Evolutionary conservation across 1,284 basidiomycete genomes (phyloP), one percentile per base, ranked within the genome.

Genomic region (Takashimella tepidaria): DNA sequence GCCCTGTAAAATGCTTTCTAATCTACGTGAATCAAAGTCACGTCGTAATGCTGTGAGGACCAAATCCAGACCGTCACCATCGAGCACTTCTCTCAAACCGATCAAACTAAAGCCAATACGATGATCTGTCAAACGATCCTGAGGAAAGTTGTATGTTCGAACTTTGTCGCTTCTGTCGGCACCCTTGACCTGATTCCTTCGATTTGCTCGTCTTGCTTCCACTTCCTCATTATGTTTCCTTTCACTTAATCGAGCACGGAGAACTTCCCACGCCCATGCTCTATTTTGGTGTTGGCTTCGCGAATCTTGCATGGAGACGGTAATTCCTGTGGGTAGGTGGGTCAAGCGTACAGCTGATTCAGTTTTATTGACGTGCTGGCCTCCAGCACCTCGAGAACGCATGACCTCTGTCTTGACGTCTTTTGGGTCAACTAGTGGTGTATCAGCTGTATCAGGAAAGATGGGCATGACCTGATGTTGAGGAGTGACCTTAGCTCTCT

Each of bases 341-440:
- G 92, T 96, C 31, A 98, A 76, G 1, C 96, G 86, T n/a, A 99
- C 90, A 1, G 96, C 96, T 0, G 92, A 97, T 75, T 98, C 96
- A 0, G 95, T 98, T 80, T 90, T 92, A 78, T 98, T 99, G 66
- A 98, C 96, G 76, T 98, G 95, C 86, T 95, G 67, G n/a, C 96
- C 95, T 47, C 96, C 96, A 3, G 96, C 95, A 45, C 96, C 96
- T 27, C 92, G 79, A 0, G 93, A 83, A 19, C 95, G 84, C 93
- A 98, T 97, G 44, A 95, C 90, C 67, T 98, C 95, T 2, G 89
- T 74, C 63, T 83, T 87, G 48, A 98, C 84, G 56, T 98, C 95
- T 53, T 89, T 88, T 74, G 89, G 86, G 50, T 84, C 84, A 55
- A 91, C 64, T 78, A 84, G 82, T 82, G 58, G 79, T 78, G 54